A percentile compares a stretch with the other conserved stretches of the same genome.
Evolutionary conservation across 169 alveolate species (phyloP).

Genomic region (Plasmodium gaboni): DNA sequence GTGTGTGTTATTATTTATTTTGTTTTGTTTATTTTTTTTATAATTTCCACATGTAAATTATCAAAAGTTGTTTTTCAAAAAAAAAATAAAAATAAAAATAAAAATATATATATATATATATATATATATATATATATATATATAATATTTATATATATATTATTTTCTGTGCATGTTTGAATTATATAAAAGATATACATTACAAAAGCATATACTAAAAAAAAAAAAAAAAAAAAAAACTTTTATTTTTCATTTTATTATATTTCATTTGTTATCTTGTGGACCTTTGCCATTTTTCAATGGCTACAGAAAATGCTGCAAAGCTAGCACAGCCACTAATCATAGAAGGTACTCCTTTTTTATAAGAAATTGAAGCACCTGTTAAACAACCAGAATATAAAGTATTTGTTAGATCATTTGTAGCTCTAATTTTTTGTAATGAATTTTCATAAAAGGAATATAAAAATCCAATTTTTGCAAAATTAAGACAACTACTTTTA

Average conservation of each 20-base stretch:
- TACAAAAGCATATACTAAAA: not conserved
- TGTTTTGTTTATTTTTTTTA: too few relatives aligned
- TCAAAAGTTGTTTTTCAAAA: too few relatives aligned
- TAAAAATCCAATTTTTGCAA: slow-evolving; percentile 51
- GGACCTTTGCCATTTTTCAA: slow-evolving; percentile 77
- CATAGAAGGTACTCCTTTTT: slow-evolving; percentile 82
- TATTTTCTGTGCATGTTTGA: not conserved
- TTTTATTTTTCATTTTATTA: not conserved
- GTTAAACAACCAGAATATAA: slow-evolving; percentile 85
- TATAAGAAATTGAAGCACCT: slow-evolving; percentile 83
- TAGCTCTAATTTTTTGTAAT: slow-evolving; percentile 78
- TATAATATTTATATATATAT: too few relatives aligned
- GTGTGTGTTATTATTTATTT: too few relatives aligned
- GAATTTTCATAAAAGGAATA: slow-evolving; percentile 44
- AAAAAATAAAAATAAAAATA: too few relatives aligned
- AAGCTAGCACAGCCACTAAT: slow-evolving; percentile 82
- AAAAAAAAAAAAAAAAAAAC: not conserved
- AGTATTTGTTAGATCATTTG: slow-evolving; percentile 82
- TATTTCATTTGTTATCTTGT: slow-evolving; percentile 13
- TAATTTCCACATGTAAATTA: too few relatives aligned
- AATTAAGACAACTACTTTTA: slow-evolving; percentile 46
- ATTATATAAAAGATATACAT: not conserved
- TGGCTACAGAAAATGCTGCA: slow-evolving; percentile 83
- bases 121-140: too few relatives aligned
- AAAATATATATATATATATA: too few relatives aligned